Conservation (phyloP, 352 stramenopile species). For the Phytophthora sp. region DNA sequence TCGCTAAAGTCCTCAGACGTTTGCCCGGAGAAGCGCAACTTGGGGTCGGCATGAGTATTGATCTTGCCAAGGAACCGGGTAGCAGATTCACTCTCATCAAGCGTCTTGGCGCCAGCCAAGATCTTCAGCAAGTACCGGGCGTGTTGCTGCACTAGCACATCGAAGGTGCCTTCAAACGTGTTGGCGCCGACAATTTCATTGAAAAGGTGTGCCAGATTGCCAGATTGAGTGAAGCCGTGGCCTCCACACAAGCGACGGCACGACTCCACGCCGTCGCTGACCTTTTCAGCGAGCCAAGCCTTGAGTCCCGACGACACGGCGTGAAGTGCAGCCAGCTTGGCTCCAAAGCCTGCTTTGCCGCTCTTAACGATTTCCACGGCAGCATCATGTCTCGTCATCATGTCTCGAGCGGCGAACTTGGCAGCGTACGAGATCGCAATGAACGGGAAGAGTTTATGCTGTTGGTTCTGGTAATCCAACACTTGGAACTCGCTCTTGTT, state of each 20-base stretch:
- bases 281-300: slow-evolving; percentile 46
- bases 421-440: slow-evolving; percentile 2
- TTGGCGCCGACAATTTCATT: not conserved
- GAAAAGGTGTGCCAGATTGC: slow-evolving; percentile 12
- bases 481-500: slow-evolving; percentile 51
- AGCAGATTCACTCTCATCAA: not conserved
- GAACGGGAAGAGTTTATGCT: slow-evolving; percentile 45
- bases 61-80: slow-evolving; percentile 1
- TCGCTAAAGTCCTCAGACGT: slow-evolving; percentile 37
- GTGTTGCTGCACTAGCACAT: slow-evolving; percentile 8
- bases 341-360: slow-evolving; percentile 36
- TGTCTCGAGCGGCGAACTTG: not conserved
- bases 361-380: slow-evolving; percentile 42
- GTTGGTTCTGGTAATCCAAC: slow-evolving; percentile 61
- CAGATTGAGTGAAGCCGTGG: slow-evolving; percentile 28
- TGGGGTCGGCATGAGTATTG: slow-evolving; percentile 23
- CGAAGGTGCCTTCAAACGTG: slow-evolving; percentile 8
- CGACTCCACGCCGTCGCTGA: slow-evolving; percentile 47
- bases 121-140: slow-evolving; percentile 2
- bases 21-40: slow-evolving; percentile 40
- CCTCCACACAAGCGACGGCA: slow-evolving; percentile 50
- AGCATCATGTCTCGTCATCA: slow-evolving; percentile 26
- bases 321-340: slow-evolving; percentile 52
- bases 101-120: not conserved
- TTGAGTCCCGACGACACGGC: slow-evolving; percentile 57